A percentile compares a stretch with the other conserved stretches of the same genome.
These are phyloP conservation scores for Gonapodya sp. DNA, from an alignment of 192 early-diverging fungal genomes.

Conservation along the genomic window DNA sequence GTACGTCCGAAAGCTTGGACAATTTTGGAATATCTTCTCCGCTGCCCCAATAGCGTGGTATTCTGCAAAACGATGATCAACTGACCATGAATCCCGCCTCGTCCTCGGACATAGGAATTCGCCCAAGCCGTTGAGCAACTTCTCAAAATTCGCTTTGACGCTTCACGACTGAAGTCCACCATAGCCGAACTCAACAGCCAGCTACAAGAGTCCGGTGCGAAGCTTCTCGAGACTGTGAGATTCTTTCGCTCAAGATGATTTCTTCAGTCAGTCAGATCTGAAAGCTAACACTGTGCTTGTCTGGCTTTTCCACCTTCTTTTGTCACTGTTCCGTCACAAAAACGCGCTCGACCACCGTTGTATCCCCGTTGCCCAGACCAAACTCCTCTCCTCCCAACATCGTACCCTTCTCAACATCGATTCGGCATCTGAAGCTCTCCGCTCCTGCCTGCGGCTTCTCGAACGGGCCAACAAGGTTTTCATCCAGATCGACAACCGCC, in stretches of 20 bases:
- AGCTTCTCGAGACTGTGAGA: conserved; percentile 66
- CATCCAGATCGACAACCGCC: conserved; percentile 44
- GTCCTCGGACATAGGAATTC: conserved; percentile 76
- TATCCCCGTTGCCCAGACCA: background rate
- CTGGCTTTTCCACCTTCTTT: too few species aligned
- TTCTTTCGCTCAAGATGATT: too few species aligned
- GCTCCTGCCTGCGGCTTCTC: conserved; percentile 74
- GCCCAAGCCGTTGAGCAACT: conserved; percentile 91
- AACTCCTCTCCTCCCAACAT: background rate
- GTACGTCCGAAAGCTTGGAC: too few species aligned
- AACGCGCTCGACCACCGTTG: background rate
- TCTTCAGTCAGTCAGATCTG: too few species aligned
- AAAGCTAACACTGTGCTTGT: too few species aligned
- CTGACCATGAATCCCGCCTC: background rate
- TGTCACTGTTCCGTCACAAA: background rate
- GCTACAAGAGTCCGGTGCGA: conserved; percentile 69
- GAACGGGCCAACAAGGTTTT: conserved; percentile 80
- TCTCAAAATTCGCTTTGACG: conserved; percentile 83
- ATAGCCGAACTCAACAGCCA: conserved; percentile 77
- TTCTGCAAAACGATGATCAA: too few species aligned
- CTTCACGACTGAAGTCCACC: conserved; percentile 72
- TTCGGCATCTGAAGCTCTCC: conserved; percentile 64
- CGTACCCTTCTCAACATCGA: conserved; percentile 80
- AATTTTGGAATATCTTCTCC: too few species aligned
- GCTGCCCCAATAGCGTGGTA: too few species aligned